Evolutionary conservation across 441 rosid species (phyloP).

Genomic region (Populus hybrid): DNA sequence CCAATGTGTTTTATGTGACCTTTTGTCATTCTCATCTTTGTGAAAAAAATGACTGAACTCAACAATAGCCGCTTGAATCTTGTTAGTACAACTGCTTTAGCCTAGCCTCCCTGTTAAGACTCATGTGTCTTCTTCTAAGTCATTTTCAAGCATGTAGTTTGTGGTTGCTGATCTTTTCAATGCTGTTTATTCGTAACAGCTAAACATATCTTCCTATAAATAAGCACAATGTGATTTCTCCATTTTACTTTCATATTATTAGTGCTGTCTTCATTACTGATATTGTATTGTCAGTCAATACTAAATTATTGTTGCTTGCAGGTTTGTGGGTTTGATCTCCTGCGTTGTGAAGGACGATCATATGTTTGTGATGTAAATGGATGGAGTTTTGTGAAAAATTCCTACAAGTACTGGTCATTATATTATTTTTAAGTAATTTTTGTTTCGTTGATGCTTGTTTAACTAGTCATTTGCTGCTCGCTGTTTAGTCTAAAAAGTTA

Average conservation of each 20-base stretch:
- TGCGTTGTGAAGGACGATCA: conserved; percentile 95
- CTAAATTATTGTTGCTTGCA: conserved; percentile 30
- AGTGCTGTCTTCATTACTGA: not conserved
- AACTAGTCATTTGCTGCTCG: not conserved
- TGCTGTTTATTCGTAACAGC: not conserved
- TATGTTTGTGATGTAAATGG: conserved; percentile 99
- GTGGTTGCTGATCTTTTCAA: not conserved
- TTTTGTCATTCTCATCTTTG: not conserved
- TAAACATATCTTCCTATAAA: conserved; percentile 1
- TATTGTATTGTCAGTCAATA: not conserved
- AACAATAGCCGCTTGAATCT: not conserved
- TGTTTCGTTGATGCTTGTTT: not conserved
- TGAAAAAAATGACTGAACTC: not conserved
- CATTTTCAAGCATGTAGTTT: not conserved
- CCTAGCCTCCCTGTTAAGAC: not conserved
- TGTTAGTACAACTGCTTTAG: not conserved
- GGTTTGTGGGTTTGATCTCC: conserved; percentile 99
- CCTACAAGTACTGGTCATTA: conserved; percentile 70
- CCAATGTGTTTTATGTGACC: not conserved
- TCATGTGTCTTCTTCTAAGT: not conserved
- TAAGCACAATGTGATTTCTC: not conserved
- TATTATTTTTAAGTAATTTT: not conserved
- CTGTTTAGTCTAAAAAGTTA: not conserved
- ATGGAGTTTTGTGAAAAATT: conserved; percentile 99
- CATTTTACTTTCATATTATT: not conserved